Percentiles rank a stretch among this genome's conserved stretches.
These are phyloP conservation scores for Pontederia paniculata DNA, from an alignment of 176 grass and related monocot species.

Conservation along the genomic window DNA sequence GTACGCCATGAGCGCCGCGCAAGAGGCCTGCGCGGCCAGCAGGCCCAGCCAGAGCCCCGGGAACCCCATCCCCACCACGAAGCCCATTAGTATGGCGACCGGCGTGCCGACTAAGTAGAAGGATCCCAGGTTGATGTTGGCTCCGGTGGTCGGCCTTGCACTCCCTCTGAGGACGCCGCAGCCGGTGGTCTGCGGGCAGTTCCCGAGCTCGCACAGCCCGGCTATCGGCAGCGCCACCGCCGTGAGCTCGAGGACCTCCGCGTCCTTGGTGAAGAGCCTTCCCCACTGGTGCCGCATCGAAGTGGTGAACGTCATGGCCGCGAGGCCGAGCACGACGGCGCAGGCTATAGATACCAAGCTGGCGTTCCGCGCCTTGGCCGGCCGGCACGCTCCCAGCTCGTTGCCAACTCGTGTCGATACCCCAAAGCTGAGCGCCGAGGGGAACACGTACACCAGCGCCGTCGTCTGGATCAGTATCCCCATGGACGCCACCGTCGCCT, in stretches of 20 bases:
- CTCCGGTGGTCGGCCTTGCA: slow-evolving; percentile 55
- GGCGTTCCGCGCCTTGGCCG: slow-evolving; percentile 41
- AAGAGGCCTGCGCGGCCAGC: slow-evolving; percentile 70
- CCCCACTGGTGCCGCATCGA: slow-evolving; percentile 63
- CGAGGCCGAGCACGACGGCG: slow-evolving; percentile 34
- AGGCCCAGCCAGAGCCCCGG: slow-evolving; percentile 84
- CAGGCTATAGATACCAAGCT: slow-evolving; percentile 35
- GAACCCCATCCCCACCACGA: slow-evolving; percentile 61
- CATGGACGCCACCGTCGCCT: slow-evolving; percentile 85
- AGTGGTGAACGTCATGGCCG: slow-evolving; percentile 56
- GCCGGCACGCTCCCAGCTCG: slow-evolving; percentile 56
- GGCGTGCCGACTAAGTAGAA: slow-evolving; percentile 98
- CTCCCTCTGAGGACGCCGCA: slow-evolving; percentile 58
- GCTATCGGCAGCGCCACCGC: slow-evolving; percentile 77
- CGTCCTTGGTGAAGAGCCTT: slow-evolving; percentile 67
- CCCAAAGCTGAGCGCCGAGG: slow-evolving; percentile 72
- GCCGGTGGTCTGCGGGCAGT: slow-evolving; percentile 45
- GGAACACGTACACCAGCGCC: slow-evolving; percentile 91
- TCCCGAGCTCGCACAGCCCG: slow-evolving; percentile 92
- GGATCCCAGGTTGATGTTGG: slow-evolving; percentile 76
- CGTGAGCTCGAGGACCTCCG: slow-evolving; percentile 49
- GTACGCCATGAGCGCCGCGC: slow-evolving; percentile 66
- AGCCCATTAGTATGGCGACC: slow-evolving; percentile 61
- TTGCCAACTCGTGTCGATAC: slow-evolving; percentile 76
- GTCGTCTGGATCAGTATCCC: slow-evolving; percentile 94